Percentiles rank a stretch among this genome's conserved stretches.
These are phyloP conservation scores for Irpex sp. DNA, from an alignment of 1,284 basidiomycete species.

Conservation along the genomic window DNA sequence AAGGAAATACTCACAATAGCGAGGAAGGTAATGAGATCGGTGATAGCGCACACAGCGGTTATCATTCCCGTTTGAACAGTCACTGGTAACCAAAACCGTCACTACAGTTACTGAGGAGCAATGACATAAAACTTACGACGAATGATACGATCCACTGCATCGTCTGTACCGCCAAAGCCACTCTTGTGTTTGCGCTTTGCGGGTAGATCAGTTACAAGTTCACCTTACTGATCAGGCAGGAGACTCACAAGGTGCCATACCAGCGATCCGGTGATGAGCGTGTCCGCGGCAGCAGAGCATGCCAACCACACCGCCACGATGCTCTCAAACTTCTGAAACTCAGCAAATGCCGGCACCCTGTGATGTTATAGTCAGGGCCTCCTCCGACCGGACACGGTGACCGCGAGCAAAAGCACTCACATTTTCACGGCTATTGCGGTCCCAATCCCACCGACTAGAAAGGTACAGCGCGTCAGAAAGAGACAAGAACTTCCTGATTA, in stretches of 20 bases:
- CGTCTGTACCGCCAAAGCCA: slow-evolving; percentile 1
- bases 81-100: slow-evolving; percentile 20
- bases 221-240: neutral
- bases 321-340: slow-evolving; percentile 30
- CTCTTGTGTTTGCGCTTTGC: slow-evolving; percentile 7
- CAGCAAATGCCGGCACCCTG: slow-evolving; percentile 26
- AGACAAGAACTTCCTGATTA: neutral
- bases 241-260: slow-evolving; percentile 32
- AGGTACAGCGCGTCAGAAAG: too few relatives aligned
- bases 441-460: neutral
- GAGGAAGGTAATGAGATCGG: slow-evolving; percentile 9
- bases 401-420: neutral
- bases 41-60: slow-evolving; percentile 22
- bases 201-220: neutral
- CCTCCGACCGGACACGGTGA: neutral
- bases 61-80: slow-evolving; percentile 37
- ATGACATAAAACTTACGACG: neutral
- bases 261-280: slow-evolving; percentile 32
- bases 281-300: slow-evolving; percentile 28
- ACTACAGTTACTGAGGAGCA: neutral
- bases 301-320: slow-evolving; percentile 17
- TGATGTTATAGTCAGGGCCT: slow-evolving; percentile 17
- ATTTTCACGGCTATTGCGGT: neutral
- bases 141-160: slow-evolving; percentile 2
- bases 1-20: slow-evolving; percentile 16